phyloP scores from a whole-genome alignment of 2,329 filamentous ascomycete species.

The Talaromyces pinophilus region DNA sequence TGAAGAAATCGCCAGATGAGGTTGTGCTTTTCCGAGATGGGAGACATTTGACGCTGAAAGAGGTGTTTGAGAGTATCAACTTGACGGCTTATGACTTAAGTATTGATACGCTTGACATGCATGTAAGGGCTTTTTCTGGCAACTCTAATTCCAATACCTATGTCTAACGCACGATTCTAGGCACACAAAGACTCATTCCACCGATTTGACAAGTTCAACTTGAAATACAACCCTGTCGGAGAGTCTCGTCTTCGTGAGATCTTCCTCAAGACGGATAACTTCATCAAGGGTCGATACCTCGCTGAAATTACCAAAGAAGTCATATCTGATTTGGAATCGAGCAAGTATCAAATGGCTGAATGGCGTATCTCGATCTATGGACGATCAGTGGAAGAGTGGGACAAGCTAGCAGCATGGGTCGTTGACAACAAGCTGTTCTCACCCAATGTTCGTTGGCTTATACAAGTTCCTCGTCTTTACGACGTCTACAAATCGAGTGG shows the following conservation, averaged over 20 bases:
- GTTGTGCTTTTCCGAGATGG: conserved; percentile 89
- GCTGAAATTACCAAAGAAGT: conserved; percentile 98
- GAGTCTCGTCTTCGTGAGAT: conserved; percentile 96
- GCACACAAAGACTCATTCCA: conserved; percentile 98
- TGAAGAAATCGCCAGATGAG: conserved; percentile 97
- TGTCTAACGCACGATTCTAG: conserved; percentile 42
- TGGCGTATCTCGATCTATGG: conserved; percentile 99
- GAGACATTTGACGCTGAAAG: conserved; percentile 82
- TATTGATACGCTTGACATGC: conserved; percentile 98
- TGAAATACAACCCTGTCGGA: conserved; percentile 97
- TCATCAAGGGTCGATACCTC: conserved; percentile 90
- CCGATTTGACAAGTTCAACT: conserved; percentile 98
- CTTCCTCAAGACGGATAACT: conserved; percentile 98
- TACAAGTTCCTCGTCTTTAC: conserved; percentile 91
- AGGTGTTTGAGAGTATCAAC: conserved; percentile 97
- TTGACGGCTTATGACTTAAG: conserved; percentile 95
- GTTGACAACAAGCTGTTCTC: conserved; percentile 98
- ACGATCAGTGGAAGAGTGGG: conserved; percentile 89
- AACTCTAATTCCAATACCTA: neutral
- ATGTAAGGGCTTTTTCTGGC: conserved; percentile 40
- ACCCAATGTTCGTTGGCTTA: conserved; percentile 94
- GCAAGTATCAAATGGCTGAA: conserved; percentile 99
- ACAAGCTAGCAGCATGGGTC: conserved; percentile 95
- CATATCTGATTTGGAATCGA: conserved; percentile 93
- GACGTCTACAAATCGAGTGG: conserved; percentile 91